A percentile compares a stretch with the other conserved stretches of the same genome.
These are phyloP conservation scores for Actinidia chinensis DNA, from an alignment of 179 eudicot species.

Conservation along the genomic window DNA sequence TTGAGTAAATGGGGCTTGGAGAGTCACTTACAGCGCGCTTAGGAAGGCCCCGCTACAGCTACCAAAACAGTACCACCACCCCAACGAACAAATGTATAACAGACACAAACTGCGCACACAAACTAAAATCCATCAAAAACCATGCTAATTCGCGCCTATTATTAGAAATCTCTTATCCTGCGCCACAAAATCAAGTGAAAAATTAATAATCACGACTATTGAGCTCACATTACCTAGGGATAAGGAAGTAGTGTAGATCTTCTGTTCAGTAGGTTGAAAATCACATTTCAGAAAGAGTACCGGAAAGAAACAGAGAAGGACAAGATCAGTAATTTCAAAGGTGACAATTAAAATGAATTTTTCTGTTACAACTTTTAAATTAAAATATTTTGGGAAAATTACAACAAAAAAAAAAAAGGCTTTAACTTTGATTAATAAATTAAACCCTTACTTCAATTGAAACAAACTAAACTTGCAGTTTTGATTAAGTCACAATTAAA, in stretches of 20 bases:
- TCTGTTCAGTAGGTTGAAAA: constrained; percentile 97
- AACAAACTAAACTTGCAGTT: no score
- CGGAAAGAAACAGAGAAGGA: constrained; percentile 32
- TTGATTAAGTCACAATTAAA: no score
- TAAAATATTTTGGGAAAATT: no score
- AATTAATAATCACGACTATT: not conserved
- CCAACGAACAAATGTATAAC: constrained; percentile 87
- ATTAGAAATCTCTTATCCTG: not conserved
- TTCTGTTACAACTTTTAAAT: no score
- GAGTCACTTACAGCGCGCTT: constrained; percentile 88
- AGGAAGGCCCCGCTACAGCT: constrained; percentile 96
- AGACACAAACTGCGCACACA: constrained; percentile 74
- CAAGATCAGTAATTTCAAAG: constrained; percentile 16
- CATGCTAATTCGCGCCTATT: not conserved
- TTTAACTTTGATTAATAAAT: not conserved
- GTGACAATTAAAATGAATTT: not conserved
- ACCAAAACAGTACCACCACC: constrained; percentile 69
- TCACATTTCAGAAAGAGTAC: constrained; percentile 95
- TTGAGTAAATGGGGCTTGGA: not conserved
- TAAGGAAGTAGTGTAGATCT: constrained; percentile 98
- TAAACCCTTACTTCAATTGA: not conserved
- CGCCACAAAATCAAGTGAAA: not conserved
- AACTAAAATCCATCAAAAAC: constrained; percentile 9
- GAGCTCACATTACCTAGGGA: constrained; percentile 73
- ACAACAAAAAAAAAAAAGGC: not conserved